Evolutionary conservation across 495 filamentous ascomycete genomes (phyloP), one percentile per base, ranked within the genome.

Genomic region (Aspergillus indologenus): DNA sequence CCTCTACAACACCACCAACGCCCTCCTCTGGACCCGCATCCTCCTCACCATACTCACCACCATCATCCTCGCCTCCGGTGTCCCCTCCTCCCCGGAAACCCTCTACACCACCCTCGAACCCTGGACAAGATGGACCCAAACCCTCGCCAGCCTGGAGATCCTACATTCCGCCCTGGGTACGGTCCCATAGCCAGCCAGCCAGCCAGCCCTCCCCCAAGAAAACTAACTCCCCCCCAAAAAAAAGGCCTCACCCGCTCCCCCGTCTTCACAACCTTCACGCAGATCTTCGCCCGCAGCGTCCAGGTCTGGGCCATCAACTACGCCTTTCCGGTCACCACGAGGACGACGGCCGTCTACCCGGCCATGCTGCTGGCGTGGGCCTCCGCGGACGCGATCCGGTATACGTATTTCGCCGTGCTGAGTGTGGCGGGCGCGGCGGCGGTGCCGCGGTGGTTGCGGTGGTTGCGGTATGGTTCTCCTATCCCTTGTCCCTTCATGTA

Each of bases 1-100:
- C 64, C 64, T 81, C 62, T 95, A 93, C 81, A 95, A 93, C 71
- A 71, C 82, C 63, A 66, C 83, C 50, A 90, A 83, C 52, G 81
- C 85, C 45, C 54, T 84, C 40, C 79, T 90, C 53, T 93, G 90
- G 90, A 60, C 79, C 26, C 74, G 74, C 20, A 81, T 75, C 60
- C 63, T 75, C 29, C 17, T 69, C 23, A 52, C 61, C 21, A 47
- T 64, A 22, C 19, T 65, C 24, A 23, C 45, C 29, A 56, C 64
- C 46, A 53, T 46, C 29, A 21, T 26, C 18, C 18, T 26, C 53
- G n/a, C 34, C 26, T 29, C 26, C 26, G 9, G 26, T 4, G 3
- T 29, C 26, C 22, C 5, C 22, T 29, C 26, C 3, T 4, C 26
- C 3, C 3, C 26, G 9, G 9, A 6, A 8, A 42, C 52, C 11